Base-by-base conservation (phyloP, 2,329 filamentous ascomycete species). In the Ophiobolus disseminans region DNA sequence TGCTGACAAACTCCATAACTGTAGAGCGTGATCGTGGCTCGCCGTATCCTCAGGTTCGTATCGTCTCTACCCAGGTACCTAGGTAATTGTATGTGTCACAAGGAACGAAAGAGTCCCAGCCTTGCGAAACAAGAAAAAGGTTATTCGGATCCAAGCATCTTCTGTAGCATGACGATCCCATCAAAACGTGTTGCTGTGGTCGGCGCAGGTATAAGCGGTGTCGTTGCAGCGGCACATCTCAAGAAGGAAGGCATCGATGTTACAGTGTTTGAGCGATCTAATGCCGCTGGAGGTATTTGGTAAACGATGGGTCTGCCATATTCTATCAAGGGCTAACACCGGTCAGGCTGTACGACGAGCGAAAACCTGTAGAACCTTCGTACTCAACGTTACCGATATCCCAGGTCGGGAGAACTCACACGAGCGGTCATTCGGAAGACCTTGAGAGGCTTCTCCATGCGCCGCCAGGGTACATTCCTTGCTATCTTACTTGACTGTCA, bases 251-350 rank as follows among this genome's bases (percentile, higher is more conserved):
- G 64, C 2, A n/a, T 73, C 7, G 72, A 82, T 7, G 79, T 83
- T 1, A 79, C 75, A 0, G 76, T 85, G 0, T 84, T 80, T 53
- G 82, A 86, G 53, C 73, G 83, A 44, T 78, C 75, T 4, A 70
- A 72, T 43, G 75, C 71, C 13, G 74, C 77, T n/a, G 82, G 83
- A 2, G 82, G 83, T 11, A 76, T 83, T 21, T 85, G 83, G 82
- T 82, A 70, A 40, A n/a, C 6, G 16, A 74, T 58, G 13, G 41
- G 6, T 14, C 3, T 8, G 2, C 14, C 2, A 16, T 32, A 8
- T 1, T n/a, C n/a, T 6, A 9, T 5, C 8, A 21, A 19, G 5
- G 2, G 1, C 14, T 53, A 20, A 52, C 1, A 11, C 25, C 4
- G 2, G 14, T 0, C 10, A 60, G 80, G 80, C 62, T 80, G 0